Evolutionary conservation across 2,329 filamentous ascomycete species (phyloP).

Genomic region (Phyllachora maydis): DNA sequence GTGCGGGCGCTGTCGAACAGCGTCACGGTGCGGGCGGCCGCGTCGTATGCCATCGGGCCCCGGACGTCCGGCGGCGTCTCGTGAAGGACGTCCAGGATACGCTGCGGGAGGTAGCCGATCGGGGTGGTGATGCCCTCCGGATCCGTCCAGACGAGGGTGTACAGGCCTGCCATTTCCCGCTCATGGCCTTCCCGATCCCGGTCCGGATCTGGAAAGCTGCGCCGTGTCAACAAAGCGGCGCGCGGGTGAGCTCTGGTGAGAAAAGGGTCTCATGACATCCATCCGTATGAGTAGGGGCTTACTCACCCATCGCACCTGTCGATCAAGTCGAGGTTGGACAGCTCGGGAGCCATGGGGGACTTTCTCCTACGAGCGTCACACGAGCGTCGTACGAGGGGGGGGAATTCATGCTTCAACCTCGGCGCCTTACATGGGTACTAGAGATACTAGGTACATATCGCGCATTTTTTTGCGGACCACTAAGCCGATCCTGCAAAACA

Average conservation of each 20-base stretch:
- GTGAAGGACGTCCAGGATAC: conserved; percentile 25
- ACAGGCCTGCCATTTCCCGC: conserved; percentile 35
- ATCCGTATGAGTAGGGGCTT: background rate
- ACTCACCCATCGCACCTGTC: conserved; percentile 33
- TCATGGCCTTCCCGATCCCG: conserved; percentile 32
- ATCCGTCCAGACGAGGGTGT: conserved; percentile 42
- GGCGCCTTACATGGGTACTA: too few species aligned
- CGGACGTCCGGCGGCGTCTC: conserved; percentile 26
- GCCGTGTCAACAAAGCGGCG: too few species aligned
- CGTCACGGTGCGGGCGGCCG: conserved; percentile 36
- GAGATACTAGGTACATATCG: too few species aligned
- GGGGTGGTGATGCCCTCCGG: conserved; percentile 39
- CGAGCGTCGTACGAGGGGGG: too few species aligned
- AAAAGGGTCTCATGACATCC: too few species aligned
- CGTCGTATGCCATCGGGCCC: conserved; percentile 40
- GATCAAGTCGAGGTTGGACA: conserved; percentile 28
- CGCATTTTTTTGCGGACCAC: too few species aligned
- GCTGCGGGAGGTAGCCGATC: conserved; percentile 38
- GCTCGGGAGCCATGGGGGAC: too few species aligned
- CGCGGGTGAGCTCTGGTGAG: too few species aligned
- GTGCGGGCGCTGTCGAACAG: conserved; percentile 33
- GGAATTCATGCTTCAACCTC: too few species aligned
- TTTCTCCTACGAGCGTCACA: too few species aligned
- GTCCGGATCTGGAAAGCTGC: conserved; percentile 62
- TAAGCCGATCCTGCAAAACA: too few species aligned